These are phyloP conservation scores for Fusarium sp. DNA, from an alignment of 2,329 filamentous ascomycete genomes.

Conservation along the genomic window DNA sequence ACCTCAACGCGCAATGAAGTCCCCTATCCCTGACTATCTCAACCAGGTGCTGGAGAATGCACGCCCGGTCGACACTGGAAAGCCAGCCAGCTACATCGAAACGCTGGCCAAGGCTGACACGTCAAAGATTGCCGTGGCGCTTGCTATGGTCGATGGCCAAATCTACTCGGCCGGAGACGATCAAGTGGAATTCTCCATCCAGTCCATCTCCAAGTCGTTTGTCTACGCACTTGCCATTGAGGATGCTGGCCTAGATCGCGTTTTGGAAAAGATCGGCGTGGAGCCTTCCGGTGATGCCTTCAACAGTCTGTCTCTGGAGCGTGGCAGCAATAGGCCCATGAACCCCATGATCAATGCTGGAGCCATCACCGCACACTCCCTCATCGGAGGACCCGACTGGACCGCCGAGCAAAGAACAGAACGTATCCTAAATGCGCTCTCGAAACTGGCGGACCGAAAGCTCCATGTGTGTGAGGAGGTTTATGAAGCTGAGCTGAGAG, in stretches of 20 bases:
- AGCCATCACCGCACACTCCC: constrained; percentile 48
- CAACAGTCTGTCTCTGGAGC: constrained; percentile 48
- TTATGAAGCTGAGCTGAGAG: constrained; percentile 50
- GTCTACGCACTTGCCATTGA: constrained; percentile 54
- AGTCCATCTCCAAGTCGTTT: constrained; percentile 54
- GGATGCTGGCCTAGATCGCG: constrained; percentile 48
- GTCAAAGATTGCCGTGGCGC: constrained; percentile 50
- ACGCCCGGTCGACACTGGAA: constrained; percentile 44
- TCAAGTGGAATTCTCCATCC: constrained; percentile 52
- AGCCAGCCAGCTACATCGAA: constrained; percentile 51
- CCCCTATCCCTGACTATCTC: constrained; percentile 50
- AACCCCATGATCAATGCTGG: constrained; percentile 52
- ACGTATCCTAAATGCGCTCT: constrained; percentile 49
- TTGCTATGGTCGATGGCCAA: constrained; percentile 53
- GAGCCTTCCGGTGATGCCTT: constrained; percentile 53
- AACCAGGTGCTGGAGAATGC: constrained; percentile 46
- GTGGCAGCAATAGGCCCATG: constrained; percentile 46
- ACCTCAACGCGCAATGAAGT: constrained; percentile 43
- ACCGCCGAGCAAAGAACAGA: constrained; percentile 49
- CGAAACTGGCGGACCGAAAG: constrained; percentile 49
- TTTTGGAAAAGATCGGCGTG: constrained; percentile 52
- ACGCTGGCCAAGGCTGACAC: constrained; percentile 51
- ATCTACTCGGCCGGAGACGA: constrained; percentile 53
- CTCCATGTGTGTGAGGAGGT: constrained; percentile 51
- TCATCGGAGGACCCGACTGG: constrained; percentile 44